A percentile compares a stretch with the other conserved stretches of the same genome.
These are phyloP conservation scores for Cantharellus cinnabarinus DNA, from an alignment of 768 basidiomycete genomes.

Conservation along the genomic window DNA sequence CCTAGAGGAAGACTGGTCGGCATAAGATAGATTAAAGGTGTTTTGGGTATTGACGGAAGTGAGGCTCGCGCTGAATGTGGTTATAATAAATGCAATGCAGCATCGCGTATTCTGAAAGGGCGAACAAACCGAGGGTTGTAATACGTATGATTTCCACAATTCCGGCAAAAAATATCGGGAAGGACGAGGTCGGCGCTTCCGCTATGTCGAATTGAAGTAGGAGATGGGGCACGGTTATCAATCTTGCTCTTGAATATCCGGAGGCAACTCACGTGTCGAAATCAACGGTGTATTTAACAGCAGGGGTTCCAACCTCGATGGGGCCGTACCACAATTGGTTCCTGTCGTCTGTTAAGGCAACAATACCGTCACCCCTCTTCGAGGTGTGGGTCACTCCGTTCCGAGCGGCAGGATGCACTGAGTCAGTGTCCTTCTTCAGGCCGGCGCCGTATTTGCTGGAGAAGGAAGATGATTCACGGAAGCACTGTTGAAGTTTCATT, in stretches of 20 bases:
- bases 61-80: conserved; percentile 8
- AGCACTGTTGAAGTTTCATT: not conserved
- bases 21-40: conserved; percentile 21
- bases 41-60: conserved; percentile 18
- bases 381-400: not conserved
- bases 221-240: not conserved
- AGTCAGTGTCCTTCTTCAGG: not conserved
- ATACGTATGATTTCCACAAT: not conserved
- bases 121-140: not conserved
- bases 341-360: not conserved
- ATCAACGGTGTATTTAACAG: conserved; percentile 5
- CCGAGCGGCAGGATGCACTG: not conserved
- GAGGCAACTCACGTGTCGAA: conserved; percentile 6
- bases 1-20: conserved; percentile 21
- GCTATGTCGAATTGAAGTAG: not conserved
- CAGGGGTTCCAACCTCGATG: conserved; percentile 2
- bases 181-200: not conserved
- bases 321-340: not conserved
- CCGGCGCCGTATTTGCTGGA: not conserved
- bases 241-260: not conserved
- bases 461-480: not conserved
- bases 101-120: not conserved
- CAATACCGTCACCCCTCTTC: not conserved
- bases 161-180: not conserved
- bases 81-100: not conserved